Evolutionary conservation across 169 alveolate species (phyloP), one percentile per base, ranked within the genome.

Genomic region (Hammondia hammondi): DNA sequence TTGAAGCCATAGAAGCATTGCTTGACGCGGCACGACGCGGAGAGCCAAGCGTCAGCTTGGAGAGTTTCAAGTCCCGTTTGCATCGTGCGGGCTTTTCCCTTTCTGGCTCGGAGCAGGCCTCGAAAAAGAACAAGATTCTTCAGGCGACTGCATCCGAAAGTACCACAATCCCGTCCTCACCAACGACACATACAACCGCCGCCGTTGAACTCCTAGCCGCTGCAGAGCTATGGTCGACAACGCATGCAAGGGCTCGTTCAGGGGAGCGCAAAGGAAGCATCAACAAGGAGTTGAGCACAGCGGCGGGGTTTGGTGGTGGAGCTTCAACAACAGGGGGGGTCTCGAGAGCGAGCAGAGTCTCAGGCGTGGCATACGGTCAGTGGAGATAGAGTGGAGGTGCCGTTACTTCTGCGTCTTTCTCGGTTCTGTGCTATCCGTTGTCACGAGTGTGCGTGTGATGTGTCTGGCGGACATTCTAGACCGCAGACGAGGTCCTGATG

Each of bases 121-220:
- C 77, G 27, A 67, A 27, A 29, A 67, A 17, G 77, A 67, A 52
- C 27, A 77, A 77, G 48, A 32, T 24, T 77, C 87, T 77, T 19
- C 87, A 77, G 87, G 48, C 87, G 48, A 77, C 87, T 39, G 24
- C 56, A 7, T 77, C 87, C 0, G 87, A 77, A 77, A 77, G 87
- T 24, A 77, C 87, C 10, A 32, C 87, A 46, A 21, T 77, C 32
- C 24, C 87, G 21, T 77, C 87, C 48, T 77, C 87, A 52, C 87
- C 87, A 14, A 77, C 87, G 12, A 10, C 87, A 32, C 56, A 56
- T 14, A 77, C 87, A 77, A 6, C 87, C 21, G 87, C 29, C 14
- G 87, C 48, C 48, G 77, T 27, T 29, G 77, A 67, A 67, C 77
- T 67, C 77, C 35, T 27, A 17, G 35, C 77, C 3, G 32, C 77